Evolutionary conservation across 202 grass and related monocot species (phyloP).

Genomic region (Zoysia matrella): DNA sequence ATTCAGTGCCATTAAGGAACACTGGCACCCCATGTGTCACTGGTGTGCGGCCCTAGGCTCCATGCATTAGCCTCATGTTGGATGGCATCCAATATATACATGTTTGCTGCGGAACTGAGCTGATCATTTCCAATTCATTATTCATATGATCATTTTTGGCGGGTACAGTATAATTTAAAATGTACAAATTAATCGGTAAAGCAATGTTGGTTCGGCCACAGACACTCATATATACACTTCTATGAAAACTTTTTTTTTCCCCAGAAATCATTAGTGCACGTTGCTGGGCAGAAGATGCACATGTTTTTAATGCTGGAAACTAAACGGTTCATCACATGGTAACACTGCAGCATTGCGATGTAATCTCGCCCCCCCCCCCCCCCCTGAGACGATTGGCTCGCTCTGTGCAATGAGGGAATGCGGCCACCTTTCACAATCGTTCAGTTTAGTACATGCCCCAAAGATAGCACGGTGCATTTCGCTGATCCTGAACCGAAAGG

Average conservation of each 20-base stretch:
- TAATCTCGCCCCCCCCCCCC: not conserved
- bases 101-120: not conserved
- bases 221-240: not conserved
- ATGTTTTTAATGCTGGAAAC: not conserved
- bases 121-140: not conserved
- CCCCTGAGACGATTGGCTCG: not conserved
- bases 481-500: not conserved
- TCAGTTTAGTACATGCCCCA: not conserved
- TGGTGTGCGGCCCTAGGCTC: not conserved
- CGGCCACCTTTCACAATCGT: not conserved
- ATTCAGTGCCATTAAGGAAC: not conserved
- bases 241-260: constrained; percentile 7
- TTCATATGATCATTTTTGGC: not conserved
- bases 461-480: not conserved
- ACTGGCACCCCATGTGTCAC: not conserved
- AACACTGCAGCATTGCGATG: not conserved
- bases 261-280: not conserved
- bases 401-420: not conserved
- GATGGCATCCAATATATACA: not conserved
- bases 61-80: not conserved
- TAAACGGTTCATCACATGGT: not conserved
- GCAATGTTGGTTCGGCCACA: not conserved
- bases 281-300: not conserved
- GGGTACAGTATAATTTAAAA: not conserved
- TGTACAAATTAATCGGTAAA: not conserved